Evolutionary conservation across 2,329 filamentous ascomycete species (phyloP), one percentile per base, ranked within the genome.

Genomic region (Fusarium nanum): DNA sequence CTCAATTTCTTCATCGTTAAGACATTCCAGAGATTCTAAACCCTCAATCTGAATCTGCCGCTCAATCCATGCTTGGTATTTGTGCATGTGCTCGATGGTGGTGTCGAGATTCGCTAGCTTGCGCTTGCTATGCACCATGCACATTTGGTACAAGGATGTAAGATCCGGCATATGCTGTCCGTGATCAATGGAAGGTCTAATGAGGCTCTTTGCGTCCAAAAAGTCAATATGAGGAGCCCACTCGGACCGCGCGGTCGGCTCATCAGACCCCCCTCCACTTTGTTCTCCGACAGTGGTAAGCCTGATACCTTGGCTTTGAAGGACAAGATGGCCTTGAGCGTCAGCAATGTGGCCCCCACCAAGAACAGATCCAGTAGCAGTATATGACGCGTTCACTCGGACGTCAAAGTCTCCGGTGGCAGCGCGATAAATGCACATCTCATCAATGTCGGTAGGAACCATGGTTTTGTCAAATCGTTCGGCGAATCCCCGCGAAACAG

Each of bases 191-290:
- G 37, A 18, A 7, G 47, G 12, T 14, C 28, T 58, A 2, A 58
- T 58, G 4, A 58, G 56, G 13, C 27, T 18, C 12, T 34, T 34
- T 4, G 37, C 11, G 8, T 58, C 47, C 18, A 53, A 14, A 13
- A 58, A 58, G 14, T 58, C 56, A 28, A 58, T 23, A 4, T 58
- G 56, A 6, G 28, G 56, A 23, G 46, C 56, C 56, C 56, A 58
- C 20, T 53, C 47, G 1, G 27, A 28, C 20, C 30, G 56, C 6
- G 56, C 56, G 14, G 37, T 58, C 10, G 56, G 56, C 13, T 58
- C 56, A 18, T 34, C 37, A 5, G 37, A 14, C 14, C 18, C 41
- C 12, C 48, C 47, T 11, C 47, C 56, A n/a, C 18, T 53, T 20
- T 42, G 56, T 7, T 30, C 56, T 16, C 49, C 56, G 11, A 58